A percentile compares a stretch with the other conserved stretches of the same genome.
phyloP scores from a whole-genome alignment of 1,284 basidiomycete genomes.

The Leccinum insigne region DNA sequence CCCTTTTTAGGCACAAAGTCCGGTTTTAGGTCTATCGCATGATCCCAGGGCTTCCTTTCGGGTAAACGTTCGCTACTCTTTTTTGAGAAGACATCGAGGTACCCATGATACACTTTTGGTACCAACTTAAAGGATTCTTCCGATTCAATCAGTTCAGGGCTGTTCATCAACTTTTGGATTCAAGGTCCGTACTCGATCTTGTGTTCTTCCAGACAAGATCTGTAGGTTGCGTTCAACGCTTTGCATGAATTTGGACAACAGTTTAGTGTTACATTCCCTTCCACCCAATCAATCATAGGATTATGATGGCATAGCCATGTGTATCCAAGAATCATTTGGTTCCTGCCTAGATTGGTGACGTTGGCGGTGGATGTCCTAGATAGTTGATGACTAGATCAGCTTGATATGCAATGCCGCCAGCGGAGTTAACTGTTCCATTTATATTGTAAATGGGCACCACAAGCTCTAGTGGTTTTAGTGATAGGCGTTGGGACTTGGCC shows the following conservation, averaged over 20 bases:
- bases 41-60: no score
- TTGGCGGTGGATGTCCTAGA: background rate
- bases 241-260: background rate
- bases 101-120: no score
- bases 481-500: no score
- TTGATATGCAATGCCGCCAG: background rate
- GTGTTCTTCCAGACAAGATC: fast-evolving
- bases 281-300: background rate
- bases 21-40: no score
- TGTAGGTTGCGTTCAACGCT: background rate
- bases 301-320: background rate
- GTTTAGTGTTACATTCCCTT: background rate
- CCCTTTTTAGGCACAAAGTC: no score
- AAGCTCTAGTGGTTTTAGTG: no score
- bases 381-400: background rate
- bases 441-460: background rate
- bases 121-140: background rate
- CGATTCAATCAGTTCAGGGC: background rate
- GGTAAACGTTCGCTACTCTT: no score
- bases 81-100: no score
- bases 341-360: background rate
- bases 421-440: background rate
- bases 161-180: no score
- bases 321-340: background rate
- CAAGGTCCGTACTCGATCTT: fast-evolving